Evolutionary conservation across 148 eudicot genomes (phyloP), one percentile per base, ranked within the genome.

Genomic region (Heliosperma pusillum): DNA sequence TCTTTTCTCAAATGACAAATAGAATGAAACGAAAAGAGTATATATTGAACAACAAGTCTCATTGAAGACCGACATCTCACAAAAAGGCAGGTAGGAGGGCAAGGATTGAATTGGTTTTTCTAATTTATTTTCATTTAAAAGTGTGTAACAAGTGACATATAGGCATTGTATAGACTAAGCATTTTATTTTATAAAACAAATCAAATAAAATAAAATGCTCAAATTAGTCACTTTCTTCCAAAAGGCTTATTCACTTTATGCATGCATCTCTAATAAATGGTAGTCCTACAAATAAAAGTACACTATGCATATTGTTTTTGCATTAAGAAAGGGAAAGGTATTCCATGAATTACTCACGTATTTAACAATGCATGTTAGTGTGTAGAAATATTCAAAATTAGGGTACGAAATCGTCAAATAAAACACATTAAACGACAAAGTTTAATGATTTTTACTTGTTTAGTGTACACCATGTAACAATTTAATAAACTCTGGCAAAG

Each of bases 221-320:
- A 7, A 20, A 20, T 29, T 29, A 66, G 81, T 73, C 81, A 79
- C 68, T 79, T 78, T 73, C 44, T 74, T 22, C 47, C 27, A 16
- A 21, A 60, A 62, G 76, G 36, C 71, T 52, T 10, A 72, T 72
- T 78, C 72, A 33, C 76, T 0, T 66, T 66, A 29, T 66, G 42
- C 69, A 66, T 66, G 69, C 69, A 66, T 19, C 69, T 66, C n/a
- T n/a, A n/a, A n/a, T n/a, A n/a, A 66, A 66, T 16, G 15, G 16
- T 33, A n/a, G n/a, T n/a, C n/a, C n/a, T n/a, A 6, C 19, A 12
- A 13, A 3, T 10, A 22, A 66, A n/a, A 66, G 47, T 69, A n/a
- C 53, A 21, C 17, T 4, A 8, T 67, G 53, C n/a, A 69, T 69
- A 69, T 69, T 69, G 71, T 68, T 68, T 68, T 69, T 22, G 17